phyloP scores from a whole-genome alignment of 2,329 filamentous ascomycete species.

The Aphanocladium album region DNA sequence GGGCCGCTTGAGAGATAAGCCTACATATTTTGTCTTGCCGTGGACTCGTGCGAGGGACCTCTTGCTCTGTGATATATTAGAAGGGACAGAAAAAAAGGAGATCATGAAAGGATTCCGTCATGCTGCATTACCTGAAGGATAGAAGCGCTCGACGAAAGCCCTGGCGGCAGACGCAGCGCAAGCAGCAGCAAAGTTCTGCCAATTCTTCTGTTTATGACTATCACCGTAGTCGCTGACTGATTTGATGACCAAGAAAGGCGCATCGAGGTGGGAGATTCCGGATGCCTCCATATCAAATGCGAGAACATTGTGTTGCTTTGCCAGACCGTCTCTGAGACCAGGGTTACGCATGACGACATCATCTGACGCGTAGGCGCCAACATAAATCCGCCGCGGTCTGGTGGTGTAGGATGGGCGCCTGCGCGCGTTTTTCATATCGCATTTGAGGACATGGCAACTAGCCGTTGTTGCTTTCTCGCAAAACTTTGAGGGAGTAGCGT shows the following conservation, averaged over 20 bases:
- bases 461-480: neutral
- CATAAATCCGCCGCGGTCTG: neutral
- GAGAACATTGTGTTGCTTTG: neutral
- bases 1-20: too few species aligned
- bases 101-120: too few species aligned
- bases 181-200: conserved; percentile 16
- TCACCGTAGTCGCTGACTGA: conserved; percentile 36
- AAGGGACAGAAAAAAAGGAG: too few species aligned
- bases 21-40: too few species aligned
- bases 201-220: conserved; percentile 28
- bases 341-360: neutral
- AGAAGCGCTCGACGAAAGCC: neutral
- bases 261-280: neutral
- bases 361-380: neutral
- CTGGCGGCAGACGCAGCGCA: conserved; percentile 15
- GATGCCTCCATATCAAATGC: conserved; percentile 5
- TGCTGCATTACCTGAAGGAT: neutral
- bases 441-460: neutral
- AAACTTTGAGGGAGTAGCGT: neutral
- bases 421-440: neutral
- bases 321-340: neutral
- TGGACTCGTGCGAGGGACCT: too few species aligned
- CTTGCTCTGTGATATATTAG: too few species aligned
- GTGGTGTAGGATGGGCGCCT: neutral
- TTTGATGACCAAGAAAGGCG: conserved; percentile 27